phyloP scores from a whole-genome alignment of 352 stramenopile species.

The Pythium phragmitis region DNA sequence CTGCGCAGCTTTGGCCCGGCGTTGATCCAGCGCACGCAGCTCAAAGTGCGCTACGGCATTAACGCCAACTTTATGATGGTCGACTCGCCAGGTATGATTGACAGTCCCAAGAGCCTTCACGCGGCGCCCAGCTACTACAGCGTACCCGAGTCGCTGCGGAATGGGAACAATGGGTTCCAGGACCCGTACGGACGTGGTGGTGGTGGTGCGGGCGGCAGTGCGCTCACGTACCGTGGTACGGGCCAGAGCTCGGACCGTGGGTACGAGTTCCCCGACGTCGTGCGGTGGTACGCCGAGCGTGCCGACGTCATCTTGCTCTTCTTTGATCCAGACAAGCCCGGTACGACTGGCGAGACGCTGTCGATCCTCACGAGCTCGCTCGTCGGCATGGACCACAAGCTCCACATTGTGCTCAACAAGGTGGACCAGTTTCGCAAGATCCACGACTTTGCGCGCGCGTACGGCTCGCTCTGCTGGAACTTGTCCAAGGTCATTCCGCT shows the following conservation, averaged over 20 bases:
- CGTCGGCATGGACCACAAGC: conserved; percentile 98
- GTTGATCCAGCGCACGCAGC: conserved; percentile 97
- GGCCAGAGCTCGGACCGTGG: conserved; percentile 80
- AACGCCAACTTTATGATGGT: conserved; percentile 98
- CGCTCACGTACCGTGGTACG: conserved; percentile 40
- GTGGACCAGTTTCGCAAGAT: conserved; percentile 98
- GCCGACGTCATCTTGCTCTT: conserved; percentile 99
- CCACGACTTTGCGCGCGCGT: conserved; percentile 99
- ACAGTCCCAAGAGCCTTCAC: conserved; percentile 88
- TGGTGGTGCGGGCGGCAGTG: conserved; percentile 5
- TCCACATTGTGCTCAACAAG: conserved; percentile 99
- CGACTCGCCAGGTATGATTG: conserved; percentile 99
- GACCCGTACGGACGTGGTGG: conserved; percentile 13
- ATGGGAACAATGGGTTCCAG: conserved; percentile 12
- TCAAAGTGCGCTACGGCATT: conserved; percentile 96
- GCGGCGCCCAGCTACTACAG: conserved; percentile 49
- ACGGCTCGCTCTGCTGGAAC: conserved; percentile 99
- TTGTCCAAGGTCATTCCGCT: conserved; percentile 97
- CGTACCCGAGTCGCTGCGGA: conserved; percentile 33
- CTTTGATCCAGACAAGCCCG: conserved; percentile 99
- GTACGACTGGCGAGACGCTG: conserved; percentile 99
- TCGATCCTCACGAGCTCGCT: conserved; percentile 97
- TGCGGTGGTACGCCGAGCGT: conserved; percentile 98
- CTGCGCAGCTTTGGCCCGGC: conserved; percentile 95
- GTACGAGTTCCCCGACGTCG: conserved; percentile 98